A percentile compares a stretch with the other conserved stretches of the same genome.
phyloP scores from a whole-genome alignment of 2,329 filamentous ascomycete genomes.

The Plectosphaerella sp. region DNA sequence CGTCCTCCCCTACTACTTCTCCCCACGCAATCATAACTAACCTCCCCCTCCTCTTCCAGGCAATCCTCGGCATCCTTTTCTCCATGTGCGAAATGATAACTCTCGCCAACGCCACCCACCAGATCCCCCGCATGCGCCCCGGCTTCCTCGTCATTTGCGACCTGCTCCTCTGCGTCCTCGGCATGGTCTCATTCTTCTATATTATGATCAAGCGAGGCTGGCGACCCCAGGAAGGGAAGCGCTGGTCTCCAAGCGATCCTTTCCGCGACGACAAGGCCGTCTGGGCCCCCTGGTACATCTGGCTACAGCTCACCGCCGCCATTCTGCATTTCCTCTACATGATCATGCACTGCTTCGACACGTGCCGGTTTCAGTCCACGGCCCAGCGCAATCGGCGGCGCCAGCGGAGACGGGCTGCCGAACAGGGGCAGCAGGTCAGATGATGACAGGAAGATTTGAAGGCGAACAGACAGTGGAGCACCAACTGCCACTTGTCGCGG shows the following conservation, averaged over 20 bases:
- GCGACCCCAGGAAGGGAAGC: constrained; percentile 4
- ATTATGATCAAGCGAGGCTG: constrained; percentile 13
- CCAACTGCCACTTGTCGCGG: too few species aligned
- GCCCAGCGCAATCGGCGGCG: constrained; percentile 3
- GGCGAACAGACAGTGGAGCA: too few species aligned
- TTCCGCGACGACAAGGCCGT: constrained; percentile 11
- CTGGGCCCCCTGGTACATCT: constrained; percentile 15
- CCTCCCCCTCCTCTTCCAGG: background rate
- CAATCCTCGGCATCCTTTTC: constrained; percentile 35
- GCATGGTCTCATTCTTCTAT: constrained; percentile 14
- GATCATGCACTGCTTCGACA: constrained; percentile 14
- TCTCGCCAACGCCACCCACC: constrained; percentile 13
- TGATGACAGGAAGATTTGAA: background rate
- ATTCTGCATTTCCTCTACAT: constrained; percentile 14
- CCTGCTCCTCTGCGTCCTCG: constrained; percentile 12
- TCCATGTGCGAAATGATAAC: constrained; percentile 29
- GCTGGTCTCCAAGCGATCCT: constrained; percentile 8
- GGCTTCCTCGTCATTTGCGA: constrained; percentile 11
- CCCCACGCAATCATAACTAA: background rate
- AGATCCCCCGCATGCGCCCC: constrained; percentile 12
- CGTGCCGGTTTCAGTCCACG: constrained; percentile 5
- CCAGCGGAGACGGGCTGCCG: constrained; percentile 3
- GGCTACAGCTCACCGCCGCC: constrained; percentile 14
- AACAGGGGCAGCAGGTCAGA: constrained; percentile 1
- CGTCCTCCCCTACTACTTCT: background rate